These are phyloP conservation scores for Anisodus tanguticus DNA, from an alignment of 257 asterid genomes.

Conservation along the genomic window DNA sequence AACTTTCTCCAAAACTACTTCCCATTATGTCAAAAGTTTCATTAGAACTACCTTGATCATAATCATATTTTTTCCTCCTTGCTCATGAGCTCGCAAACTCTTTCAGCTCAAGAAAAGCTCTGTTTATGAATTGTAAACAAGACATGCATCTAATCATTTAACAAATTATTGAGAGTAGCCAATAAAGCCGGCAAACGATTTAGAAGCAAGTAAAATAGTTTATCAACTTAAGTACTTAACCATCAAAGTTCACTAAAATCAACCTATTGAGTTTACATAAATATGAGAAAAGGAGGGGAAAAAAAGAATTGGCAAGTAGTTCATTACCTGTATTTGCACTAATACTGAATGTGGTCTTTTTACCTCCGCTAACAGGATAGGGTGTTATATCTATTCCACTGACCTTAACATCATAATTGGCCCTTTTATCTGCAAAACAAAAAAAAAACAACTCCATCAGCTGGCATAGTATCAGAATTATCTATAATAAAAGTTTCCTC, in stretches of 20 bases:
- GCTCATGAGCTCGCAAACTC: neutral
- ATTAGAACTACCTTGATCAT: neutral
- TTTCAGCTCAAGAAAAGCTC: neutral
- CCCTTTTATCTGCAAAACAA: constrained; percentile 56
- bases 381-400: constrained; percentile 67
- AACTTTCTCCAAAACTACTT: neutral
- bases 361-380: constrained; percentile 63
- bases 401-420: constrained; percentile 67
- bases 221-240: neutral
- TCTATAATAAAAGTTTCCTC: neutral
- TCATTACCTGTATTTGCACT: constrained; percentile 68
- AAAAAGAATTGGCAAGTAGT: neutral
- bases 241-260: neutral
- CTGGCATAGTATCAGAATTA: neutral
- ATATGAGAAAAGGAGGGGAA: neutral
- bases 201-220: neutral
- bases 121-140: constrained; percentile 16
- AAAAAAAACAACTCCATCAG: neutral
- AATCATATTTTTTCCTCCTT: neutral
- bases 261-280: neutral
- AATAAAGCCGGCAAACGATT: neutral
- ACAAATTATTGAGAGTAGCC: neutral
- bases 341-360: constrained; percentile 63
- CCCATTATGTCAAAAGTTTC: neutral
- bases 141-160: neutral